Evolutionary conservation across 345 rosid species (phyloP).

Genomic region (Ricinus communis): DNA sequence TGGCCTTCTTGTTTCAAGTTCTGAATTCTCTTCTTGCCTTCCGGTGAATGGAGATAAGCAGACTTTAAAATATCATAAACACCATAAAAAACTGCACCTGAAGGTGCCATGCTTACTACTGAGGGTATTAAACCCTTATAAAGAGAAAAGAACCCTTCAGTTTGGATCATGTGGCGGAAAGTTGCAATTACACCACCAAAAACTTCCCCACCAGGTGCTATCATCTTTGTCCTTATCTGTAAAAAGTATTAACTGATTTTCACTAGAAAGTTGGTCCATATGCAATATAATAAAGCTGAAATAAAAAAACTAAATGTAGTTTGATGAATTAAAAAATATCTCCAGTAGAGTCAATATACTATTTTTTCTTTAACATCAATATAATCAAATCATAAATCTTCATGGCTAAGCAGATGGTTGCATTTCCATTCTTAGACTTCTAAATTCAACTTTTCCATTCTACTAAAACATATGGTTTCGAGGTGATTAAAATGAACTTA

Average conservation of each 20-base stretch:
- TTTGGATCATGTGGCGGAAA: conserved; percentile 70
- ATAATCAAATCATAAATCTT: background rate
- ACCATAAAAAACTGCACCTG: conserved; percentile 92
- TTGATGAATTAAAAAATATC: background rate
- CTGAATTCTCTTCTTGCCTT: conserved; percentile 65
- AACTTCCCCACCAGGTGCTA: conserved; percentile 94
- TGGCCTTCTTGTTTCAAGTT: conserved; percentile 62
- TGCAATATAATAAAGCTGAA: background rate
- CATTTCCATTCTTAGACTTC: background rate
- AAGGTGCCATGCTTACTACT: conserved; percentile 78
- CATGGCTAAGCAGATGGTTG: background rate
- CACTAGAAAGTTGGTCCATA: background rate
- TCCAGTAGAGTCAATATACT: background rate
- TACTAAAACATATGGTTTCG: too few relatives aligned
- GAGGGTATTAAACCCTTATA: conserved; percentile 88
- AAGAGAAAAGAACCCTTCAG: conserved; percentile 85
- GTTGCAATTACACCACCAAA: conserved; percentile 79
- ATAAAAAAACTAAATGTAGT: background rate
- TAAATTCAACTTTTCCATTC: background rate
- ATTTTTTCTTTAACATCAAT: background rate
- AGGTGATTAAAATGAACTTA: too few relatives aligned
- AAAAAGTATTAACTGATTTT: background rate
- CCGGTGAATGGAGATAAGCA: conserved; percentile 73
- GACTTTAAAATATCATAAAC: conserved; percentile 85
- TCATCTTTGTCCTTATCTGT: conserved; percentile 79